Conservation (phyloP, 345 rosid genomes). For the Luvunga scandens region DNA sequence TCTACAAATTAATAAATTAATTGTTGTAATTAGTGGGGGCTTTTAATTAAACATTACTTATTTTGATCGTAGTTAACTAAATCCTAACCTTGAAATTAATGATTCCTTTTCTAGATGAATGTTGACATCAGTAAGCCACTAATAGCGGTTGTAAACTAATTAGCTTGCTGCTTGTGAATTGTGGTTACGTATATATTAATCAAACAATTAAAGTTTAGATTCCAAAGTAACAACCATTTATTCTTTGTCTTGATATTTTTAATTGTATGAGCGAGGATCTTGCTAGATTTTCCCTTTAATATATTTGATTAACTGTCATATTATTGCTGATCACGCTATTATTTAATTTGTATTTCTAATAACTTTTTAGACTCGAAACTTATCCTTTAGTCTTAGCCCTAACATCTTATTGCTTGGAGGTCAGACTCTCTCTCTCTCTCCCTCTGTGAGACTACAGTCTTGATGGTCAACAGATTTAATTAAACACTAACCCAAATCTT, state of each 20-base stretch:
- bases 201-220: conserved; percentile 11
- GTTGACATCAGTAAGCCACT: conserved; percentile 31
- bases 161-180: not conserved
- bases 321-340: conserved; percentile 2
- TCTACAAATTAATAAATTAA: too few relatives aligned
- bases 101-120: conserved; percentile 42
- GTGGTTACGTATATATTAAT: not conserved
- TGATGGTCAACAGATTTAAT: conserved; percentile 25
- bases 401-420: not conserved
- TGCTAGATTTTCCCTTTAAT: conserved; percentile 22
- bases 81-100: not conserved
- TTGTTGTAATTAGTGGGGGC: too few relatives aligned
- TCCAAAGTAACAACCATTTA: conserved; percentile 30
- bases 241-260: conserved; percentile 14
- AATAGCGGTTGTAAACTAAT: conserved; percentile 20
- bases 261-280: conserved; percentile 12
- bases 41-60: not conserved
- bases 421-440: not conserved
- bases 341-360: not conserved
- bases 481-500: conserved; percentile 11
- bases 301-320: conserved; percentile 12
- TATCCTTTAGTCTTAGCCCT: conserved; percentile 3
- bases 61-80: not conserved
- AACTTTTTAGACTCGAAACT: conserved; percentile 9
- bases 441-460: conserved; percentile 18